Conservation (phyloP, 768 basidiomycete genomes). For the Leccinum subtestaceum region DNA sequence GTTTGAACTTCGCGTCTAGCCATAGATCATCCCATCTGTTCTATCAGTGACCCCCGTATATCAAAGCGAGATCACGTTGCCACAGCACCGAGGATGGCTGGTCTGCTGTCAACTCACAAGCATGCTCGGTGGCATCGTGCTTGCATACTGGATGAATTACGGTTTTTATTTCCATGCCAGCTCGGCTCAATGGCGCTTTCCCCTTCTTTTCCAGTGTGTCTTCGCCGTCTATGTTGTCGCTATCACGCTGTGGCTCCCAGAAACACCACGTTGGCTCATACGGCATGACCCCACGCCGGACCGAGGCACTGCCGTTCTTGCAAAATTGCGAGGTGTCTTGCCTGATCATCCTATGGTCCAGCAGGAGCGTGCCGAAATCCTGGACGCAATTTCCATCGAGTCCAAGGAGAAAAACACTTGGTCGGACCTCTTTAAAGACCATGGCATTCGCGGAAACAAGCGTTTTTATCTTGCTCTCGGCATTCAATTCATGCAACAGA, state of each 20-base stretch:
- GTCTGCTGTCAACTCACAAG: slow-evolving; percentile 15
- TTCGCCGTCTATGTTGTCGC: slow-evolving; percentile 7
- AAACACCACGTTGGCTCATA: slow-evolving; percentile 8
- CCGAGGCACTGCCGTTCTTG: slow-evolving; percentile 4
- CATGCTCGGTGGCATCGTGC: slow-evolving; percentile 13
- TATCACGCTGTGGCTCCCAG: slow-evolving; percentile 7
- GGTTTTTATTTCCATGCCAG: slow-evolving; percentile 13
- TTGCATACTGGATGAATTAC: slow-evolving; percentile 17
- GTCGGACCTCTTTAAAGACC: slow-evolving; percentile 7
- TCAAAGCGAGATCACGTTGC: slow-evolving; percentile 13
- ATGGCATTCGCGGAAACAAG: slow-evolving; percentile 6
- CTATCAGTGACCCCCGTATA: slow-evolving; percentile 11
- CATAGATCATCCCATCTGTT: background rate
- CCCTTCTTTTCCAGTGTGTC: slow-evolving; percentile 7
- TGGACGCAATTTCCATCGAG: slow-evolving; percentile 8
- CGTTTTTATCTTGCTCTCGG: slow-evolving; percentile 9
- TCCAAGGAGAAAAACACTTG: slow-evolving; percentile 4
- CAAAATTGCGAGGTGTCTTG: background rate
- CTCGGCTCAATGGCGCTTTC: slow-evolving; percentile 13
- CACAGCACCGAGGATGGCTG: slow-evolving; percentile 14
- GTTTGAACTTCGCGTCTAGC: background rate
- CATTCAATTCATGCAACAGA: slow-evolving; percentile 12
- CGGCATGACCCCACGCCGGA: slow-evolving; percentile 1
- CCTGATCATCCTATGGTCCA: background rate
- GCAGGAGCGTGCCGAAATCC: background rate